phyloP scores from a whole-genome alignment of 2,329 filamentous ascomycete species.

The Biscogniauxia marginata region DNA sequence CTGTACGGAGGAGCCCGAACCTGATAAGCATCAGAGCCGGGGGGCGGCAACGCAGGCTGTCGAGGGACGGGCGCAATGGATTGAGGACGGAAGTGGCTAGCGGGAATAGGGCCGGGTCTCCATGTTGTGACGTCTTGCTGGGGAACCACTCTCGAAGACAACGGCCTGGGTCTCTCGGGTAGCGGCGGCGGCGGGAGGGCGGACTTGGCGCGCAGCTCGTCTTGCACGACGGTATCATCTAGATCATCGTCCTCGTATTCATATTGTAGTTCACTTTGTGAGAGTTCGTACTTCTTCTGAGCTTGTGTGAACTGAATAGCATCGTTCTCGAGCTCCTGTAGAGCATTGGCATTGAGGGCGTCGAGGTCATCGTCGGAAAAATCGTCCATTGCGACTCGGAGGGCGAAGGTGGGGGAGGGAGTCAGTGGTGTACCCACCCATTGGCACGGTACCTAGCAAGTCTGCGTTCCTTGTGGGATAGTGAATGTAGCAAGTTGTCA shows the following conservation, averaged over 20 bases:
- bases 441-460: slow-evolving; percentile 11
- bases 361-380: slow-evolving; percentile 66
- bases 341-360: slow-evolving; percentile 53
- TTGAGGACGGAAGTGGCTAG: slow-evolving; percentile 23
- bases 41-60: slow-evolving; percentile 3
- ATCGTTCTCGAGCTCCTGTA: slow-evolving; percentile 63
- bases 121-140: slow-evolving; percentile 21
- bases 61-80: slow-evolving; percentile 13
- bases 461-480: not conserved
- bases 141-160: slow-evolving; percentile 10
- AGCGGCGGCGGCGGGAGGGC: slow-evolving; percentile 23
- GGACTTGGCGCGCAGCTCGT: slow-evolving; percentile 42
- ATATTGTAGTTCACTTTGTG: slow-evolving; percentile 34
- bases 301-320: slow-evolving; percentile 61
- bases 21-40: slow-evolving; percentile 16
- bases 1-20: slow-evolving; percentile 35
- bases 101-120: slow-evolving; percentile 22
- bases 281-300: slow-evolving; percentile 31
- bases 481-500: not conserved
- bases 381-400: slow-evolving; percentile 49
- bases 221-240: slow-evolving; percentile 56
- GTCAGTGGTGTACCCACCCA: slow-evolving; percentile 21
- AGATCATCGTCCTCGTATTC: slow-evolving; percentile 56
- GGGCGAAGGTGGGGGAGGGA: slow-evolving; percentile 26
- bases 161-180: not conserved